These are phyloP conservation scores for Dendrobium chrysotoxum DNA, from an alignment of 106 monocot genomes.

Conservation along the genomic window DNA sequence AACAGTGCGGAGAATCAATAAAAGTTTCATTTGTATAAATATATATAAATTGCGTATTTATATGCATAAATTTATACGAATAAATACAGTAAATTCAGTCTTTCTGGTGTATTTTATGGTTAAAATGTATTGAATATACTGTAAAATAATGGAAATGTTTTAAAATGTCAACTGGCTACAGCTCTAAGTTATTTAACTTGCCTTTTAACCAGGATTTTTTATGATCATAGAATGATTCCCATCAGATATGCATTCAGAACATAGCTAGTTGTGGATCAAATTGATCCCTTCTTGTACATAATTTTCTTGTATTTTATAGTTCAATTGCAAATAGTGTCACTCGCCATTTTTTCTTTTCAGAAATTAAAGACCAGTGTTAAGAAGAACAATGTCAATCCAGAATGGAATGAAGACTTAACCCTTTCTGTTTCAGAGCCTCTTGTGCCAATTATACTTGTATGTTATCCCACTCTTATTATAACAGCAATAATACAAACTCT, in stretches of 20 bases:
- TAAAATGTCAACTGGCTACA: neutral
- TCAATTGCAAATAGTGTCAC: neutral
- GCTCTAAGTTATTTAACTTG: neutral
- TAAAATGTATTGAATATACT: no score
- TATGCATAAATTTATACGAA: no score
- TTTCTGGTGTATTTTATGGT: no score
- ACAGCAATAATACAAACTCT: neutral
- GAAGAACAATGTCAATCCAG: slow-evolving; percentile 68
- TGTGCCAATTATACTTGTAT: slow-evolving; percentile 44
- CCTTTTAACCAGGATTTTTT: neutral
- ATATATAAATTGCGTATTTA: no score
- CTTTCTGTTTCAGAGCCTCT: slow-evolving; percentile 37
- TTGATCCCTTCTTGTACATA: no score
- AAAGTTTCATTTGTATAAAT: no score
- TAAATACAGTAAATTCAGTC: no score
- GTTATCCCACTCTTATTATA: slow-evolving; percentile 3
- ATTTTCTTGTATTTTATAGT: neutral
- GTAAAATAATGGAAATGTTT: neutral
- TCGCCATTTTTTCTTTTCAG: slow-evolving; percentile 23
- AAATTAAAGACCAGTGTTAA: slow-evolving; percentile 80
- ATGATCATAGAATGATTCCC: neutral
- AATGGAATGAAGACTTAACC: slow-evolving; percentile 73
- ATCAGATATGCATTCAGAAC: neutral
- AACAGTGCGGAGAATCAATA: no score
- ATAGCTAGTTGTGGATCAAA: no score